Conservation (phyloP, 805 yeast genomes). For the Pichia phayaonensis region DNA sequence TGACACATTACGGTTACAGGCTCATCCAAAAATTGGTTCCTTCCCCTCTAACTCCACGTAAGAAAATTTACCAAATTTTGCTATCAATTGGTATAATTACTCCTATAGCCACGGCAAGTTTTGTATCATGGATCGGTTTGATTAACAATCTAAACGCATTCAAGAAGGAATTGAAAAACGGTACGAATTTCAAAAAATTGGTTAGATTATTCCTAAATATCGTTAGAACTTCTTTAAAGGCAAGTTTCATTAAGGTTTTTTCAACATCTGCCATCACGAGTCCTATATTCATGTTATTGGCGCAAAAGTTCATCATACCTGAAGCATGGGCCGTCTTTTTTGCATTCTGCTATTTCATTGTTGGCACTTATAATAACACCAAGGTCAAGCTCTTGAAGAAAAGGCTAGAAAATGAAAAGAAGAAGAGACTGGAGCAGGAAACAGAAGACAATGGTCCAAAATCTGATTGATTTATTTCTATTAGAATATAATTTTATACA, state of each 20-base stretch:
- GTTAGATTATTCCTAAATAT: slow-evolving; percentile 6
- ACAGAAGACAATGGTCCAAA: not conserved
- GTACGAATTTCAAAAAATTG: slow-evolving; percentile 14
- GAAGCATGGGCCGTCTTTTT: slow-evolving; percentile 62
- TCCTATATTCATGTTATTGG: slow-evolving; percentile 42
- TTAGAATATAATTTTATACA: not conserved
- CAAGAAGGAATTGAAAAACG: not conserved
- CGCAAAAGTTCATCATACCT: slow-evolving; percentile 50
- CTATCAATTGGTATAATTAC: slow-evolving; percentile 47
- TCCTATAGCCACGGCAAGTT: slow-evolving; percentile 42
- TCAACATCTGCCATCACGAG: slow-evolving; percentile 50
- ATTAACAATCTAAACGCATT: slow-evolving; percentile 30
- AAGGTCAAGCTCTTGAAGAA: slow-evolving; percentile 33
- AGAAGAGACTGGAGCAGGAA: not conserved
- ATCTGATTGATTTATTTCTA: not conserved
- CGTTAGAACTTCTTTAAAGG: slow-evolving; percentile 31
- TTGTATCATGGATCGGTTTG: slow-evolving; percentile 45
- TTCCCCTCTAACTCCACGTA: slow-evolving; percentile 33
- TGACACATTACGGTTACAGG: slow-evolving; percentile 46
- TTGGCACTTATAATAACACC: slow-evolving; percentile 58
- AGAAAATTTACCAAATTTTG: slow-evolving; percentile 43
- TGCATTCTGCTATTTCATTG: slow-evolving; percentile 46
- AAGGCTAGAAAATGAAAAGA: not conserved
- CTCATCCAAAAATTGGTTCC: slow-evolving; percentile 38
- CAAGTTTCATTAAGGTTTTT: slow-evolving; percentile 39